phyloP scores from a whole-genome alignment of 305 asterid genomes.

The Ruellia speciosa region DNA sequence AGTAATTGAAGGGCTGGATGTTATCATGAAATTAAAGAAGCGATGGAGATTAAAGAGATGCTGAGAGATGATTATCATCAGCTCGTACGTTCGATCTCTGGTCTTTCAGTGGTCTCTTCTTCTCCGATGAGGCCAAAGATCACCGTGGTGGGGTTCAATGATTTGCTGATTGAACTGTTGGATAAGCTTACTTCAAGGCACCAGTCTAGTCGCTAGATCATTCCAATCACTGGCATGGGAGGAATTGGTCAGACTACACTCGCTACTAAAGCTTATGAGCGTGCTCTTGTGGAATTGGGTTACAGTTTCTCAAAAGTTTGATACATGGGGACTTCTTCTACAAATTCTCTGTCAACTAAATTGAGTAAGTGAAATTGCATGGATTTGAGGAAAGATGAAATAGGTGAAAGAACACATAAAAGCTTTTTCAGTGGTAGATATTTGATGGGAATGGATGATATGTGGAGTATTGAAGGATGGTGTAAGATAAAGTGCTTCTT shows the following conservation, averaged over 20 bases:
- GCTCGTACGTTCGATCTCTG: too few relatives aligned
- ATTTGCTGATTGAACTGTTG: too few relatives aligned
- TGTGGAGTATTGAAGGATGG: background rate
- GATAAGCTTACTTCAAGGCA: too few relatives aligned
- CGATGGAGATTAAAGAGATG: too few relatives aligned
- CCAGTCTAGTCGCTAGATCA: too few relatives aligned
- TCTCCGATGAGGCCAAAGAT: too few relatives aligned
- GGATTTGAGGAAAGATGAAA: background rate
- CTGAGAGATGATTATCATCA: too few relatives aligned
- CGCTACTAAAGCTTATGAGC: background rate
- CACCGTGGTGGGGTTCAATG: too few relatives aligned
- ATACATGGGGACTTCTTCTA: background rate
- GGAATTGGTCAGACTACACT: background rate
- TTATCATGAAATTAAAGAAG: too few relatives aligned
- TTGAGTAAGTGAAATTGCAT: background rate
- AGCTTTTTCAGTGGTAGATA: background rate
- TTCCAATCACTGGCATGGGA: too few relatives aligned
- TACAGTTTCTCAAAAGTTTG: conserved; percentile 1
- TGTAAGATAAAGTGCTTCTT: background rate
- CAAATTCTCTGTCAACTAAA: background rate
- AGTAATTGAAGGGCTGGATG: too few relatives aligned
- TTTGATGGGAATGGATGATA: background rate
- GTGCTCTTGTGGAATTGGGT: background rate
- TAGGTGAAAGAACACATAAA: background rate
- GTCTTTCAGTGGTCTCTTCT: too few relatives aligned